phyloP scores from a whole-genome alignment of 495 filamentous ascomycete species.

The Penicillium soppii region DNA sequence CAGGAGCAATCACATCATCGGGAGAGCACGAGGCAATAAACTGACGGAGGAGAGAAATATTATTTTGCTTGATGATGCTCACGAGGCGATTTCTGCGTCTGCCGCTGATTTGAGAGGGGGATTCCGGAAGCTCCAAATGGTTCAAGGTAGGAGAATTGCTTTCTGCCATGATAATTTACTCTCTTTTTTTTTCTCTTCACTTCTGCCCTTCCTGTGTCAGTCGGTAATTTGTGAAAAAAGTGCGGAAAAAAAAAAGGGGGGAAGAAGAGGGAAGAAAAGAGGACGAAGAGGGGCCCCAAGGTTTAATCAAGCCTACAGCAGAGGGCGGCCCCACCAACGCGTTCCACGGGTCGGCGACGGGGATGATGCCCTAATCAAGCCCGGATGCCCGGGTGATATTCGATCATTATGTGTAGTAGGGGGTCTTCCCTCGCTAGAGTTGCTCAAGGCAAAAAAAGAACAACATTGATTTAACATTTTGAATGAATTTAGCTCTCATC shows the following conservation, averaged over 20 bases:
- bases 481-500: too few relatives aligned
- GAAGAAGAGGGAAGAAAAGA: not conserved
- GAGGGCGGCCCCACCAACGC: too few relatives aligned
- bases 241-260: not conserved
- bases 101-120: not conserved
- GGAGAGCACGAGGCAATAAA: not conserved
- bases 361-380: too few relatives aligned
- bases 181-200: not conserved
- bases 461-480: too few relatives aligned
- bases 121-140: not conserved
- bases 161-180: not conserved
- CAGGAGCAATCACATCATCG: not conserved
- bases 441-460: too few relatives aligned
- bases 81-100: not conserved
- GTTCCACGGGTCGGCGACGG: too few relatives aligned
- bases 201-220: not conserved
- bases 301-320: too few relatives aligned
- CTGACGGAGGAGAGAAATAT: not conserved
- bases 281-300: not conserved
- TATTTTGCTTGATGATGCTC: not conserved
- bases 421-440: too few relatives aligned
- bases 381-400: too few relatives aligned
- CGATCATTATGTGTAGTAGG: too few relatives aligned
- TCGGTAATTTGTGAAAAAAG: not conserved
- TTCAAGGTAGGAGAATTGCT: not conserved